A percentile compares a stretch with the other conserved stretches of the same genome.
These are phyloP conservation scores for Phycomyces nitens DNA, from an alignment of 192 early-diverging fungal species.

Conservation along the genomic window DNA sequence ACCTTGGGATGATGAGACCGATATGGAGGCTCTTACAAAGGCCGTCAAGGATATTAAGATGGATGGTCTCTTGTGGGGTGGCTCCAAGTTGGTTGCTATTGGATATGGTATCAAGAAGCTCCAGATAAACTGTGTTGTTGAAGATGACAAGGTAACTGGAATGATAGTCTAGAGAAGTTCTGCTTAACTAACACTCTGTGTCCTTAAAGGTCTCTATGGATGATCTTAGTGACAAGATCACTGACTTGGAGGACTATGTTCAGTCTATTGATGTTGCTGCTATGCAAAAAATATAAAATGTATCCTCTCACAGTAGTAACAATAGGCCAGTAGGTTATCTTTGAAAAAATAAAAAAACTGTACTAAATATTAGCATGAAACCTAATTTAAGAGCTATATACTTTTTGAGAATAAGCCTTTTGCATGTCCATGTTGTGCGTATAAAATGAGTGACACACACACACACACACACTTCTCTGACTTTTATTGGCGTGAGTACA, in stretches of 20 bases:
- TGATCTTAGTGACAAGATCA: conserved; percentile 80
- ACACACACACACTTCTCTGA: too few species aligned
- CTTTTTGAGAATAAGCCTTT: too few species aligned
- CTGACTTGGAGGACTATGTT: conserved; percentile 77
- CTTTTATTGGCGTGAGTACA: too few species aligned
- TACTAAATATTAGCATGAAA: too few species aligned
- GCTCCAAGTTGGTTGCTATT: conserved; percentile 71
- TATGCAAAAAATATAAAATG: conserved; percentile 83
- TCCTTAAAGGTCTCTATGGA: conserved; percentile 60
- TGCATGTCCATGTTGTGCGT: too few species aligned
- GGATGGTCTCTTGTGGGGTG: conserved; percentile 91
- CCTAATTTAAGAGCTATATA: too few species aligned
- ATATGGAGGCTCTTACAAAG: conserved; percentile 73
- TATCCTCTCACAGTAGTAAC: too few species aligned
- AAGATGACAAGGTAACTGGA: conserved; percentile 77
- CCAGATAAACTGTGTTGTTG: conserved; percentile 87
- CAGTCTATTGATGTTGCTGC: conserved; percentile 89
- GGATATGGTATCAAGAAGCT: conserved; percentile 98
- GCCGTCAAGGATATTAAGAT: conserved; percentile 71
- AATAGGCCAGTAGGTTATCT: too few species aligned
- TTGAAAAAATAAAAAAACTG: too few species aligned
- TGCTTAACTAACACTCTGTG: too few species aligned
- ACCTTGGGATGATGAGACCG: conserved; percentile 98
- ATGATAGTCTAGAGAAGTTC: too few species aligned
- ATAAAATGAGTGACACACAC: too few species aligned